Base-by-base conservation (phyloP, 179 eudicot genomes). In the Silene vulgaris region DNA sequence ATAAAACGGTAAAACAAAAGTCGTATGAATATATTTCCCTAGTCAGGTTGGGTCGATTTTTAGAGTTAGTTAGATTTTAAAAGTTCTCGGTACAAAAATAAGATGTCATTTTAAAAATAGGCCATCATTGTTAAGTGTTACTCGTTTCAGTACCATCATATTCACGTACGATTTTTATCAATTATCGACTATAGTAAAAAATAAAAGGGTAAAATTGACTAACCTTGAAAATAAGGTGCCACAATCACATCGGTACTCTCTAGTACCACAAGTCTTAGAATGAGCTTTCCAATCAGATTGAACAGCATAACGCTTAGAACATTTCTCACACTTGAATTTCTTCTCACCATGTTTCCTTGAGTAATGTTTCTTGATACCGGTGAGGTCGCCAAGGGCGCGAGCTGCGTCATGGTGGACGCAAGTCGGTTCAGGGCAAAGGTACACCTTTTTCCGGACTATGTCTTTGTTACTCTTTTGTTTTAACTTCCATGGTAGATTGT, bases 271-370 rank as follows among this genome's bases (percentile, higher is more conserved):
- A 48, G 83, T 83, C 79, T 80, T 83, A 30, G 81, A 80, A 23
- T 83, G 85, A 40, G 85, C 85, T 50, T 83, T 83, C 85, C 85
- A 83, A 59, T 83, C 84, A 7, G 83, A 83, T 52, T 80, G 83
- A 65, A 83, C 86, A 20, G 86, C 86, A 19, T 83, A 83, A 8
- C 79, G 70, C 73, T 83, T 83, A 12, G 81, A 77, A 48, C 86
- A 83, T 75, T 83, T 83, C 7, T 83, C 86, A 62, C 86, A 83
- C 77, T 83, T 83, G 52, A 77, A 80, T 17, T 83, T 83, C 78
- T 83, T 83, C 40, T 83, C 86, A 9, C 86, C 86, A 3, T 83
- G 86, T n/a, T 83, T 83, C 3, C 86, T 78, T 1, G 77, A 80
- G 69, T 32, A 83, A 64, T 83, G 86, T 50, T 83, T 83, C 73